Percentiles rank a stretch among this genome's conserved stretches.
These are phyloP conservation scores for Brassica balearica DNA, from an alignment of 441 rosid genomes.

Conservation along the genomic window DNA sequence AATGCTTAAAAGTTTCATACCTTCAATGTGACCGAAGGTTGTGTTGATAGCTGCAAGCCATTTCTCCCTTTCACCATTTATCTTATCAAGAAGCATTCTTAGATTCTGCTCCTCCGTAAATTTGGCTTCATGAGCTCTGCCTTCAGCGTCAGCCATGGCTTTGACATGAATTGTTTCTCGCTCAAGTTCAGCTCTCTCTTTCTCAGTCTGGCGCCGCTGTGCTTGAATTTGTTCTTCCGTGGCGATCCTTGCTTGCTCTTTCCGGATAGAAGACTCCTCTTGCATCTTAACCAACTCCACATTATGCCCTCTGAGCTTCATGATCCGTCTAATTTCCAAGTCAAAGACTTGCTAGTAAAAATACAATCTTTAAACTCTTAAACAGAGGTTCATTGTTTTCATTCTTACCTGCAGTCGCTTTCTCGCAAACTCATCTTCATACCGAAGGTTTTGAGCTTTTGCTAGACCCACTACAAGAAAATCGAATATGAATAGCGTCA, in stretches of 20 bases:
- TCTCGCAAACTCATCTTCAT: slow-evolving; percentile 87
- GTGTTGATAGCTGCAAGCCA: slow-evolving; percentile 97
- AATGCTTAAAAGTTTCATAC: slow-evolving; percentile 46
- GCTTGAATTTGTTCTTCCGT: slow-evolving; percentile 93
- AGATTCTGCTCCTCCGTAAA: slow-evolving; percentile 85
- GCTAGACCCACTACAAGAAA: slow-evolving; percentile 29
- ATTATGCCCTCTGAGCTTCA: slow-evolving; percentile 91
- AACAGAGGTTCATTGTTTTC: neutral
- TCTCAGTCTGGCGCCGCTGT: slow-evolving; percentile 90
- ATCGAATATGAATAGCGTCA: no score
- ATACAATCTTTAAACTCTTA: neutral
- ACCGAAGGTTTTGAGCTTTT: slow-evolving; percentile 74
- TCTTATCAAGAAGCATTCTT: slow-evolving; percentile 78
- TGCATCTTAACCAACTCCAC: slow-evolving; percentile 87
- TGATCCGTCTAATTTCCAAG: slow-evolving; percentile 71
- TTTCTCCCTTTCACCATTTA: slow-evolving; percentile 92
- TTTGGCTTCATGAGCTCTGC: slow-evolving; percentile 86
- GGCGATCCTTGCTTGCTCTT: slow-evolving; percentile 76
- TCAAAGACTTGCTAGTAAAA: slow-evolving; percentile 19
- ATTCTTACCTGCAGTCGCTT: slow-evolving; percentile 75
- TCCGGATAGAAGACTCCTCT: slow-evolving; percentile 75
- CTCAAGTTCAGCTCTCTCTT: slow-evolving; percentile 95
- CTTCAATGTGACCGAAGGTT: slow-evolving; percentile 83
- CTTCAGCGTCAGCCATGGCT: slow-evolving; percentile 98
- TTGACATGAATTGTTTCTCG: slow-evolving; percentile 88